Percentiles rank a stretch among this genome's conserved stretches.
phyloP scores from a whole-genome alignment of 495 filamentous ascomycete genomes.

The Tricharina praecox region DNA sequence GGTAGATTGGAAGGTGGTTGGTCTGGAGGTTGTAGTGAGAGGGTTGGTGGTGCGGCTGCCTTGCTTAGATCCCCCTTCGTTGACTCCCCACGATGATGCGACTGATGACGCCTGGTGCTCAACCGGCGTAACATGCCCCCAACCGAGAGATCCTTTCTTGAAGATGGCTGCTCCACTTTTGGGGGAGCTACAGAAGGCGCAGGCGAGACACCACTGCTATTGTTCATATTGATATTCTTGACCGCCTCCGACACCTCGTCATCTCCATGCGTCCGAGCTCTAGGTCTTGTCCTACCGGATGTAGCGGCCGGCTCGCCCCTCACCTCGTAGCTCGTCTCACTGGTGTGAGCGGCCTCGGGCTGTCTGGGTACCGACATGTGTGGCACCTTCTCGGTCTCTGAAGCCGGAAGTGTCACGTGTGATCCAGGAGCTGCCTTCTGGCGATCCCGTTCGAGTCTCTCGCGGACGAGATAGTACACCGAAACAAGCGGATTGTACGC shows the following conservation, averaged over 20 bases:
- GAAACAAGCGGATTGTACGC: constrained; percentile 86
- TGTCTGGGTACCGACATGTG: constrained; percentile 19
- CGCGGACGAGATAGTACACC: constrained; percentile 86
- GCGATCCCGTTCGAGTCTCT: constrained; percentile 77
- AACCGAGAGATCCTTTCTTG: constrained; percentile 76
- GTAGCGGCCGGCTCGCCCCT: constrained; percentile 56
- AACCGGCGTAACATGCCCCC: constrained; percentile 76
- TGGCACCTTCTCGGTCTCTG: constrained; percentile 17
- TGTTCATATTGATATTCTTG: constrained; percentile 52
- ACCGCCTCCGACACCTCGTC: constrained; percentile 67
- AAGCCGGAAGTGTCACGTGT: constrained; percentile 14
- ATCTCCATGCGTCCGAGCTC: constrained; percentile 87
- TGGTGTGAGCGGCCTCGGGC: constrained; percentile 84
- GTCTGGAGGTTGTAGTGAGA: constrained; percentile 30
- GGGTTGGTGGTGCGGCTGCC: constrained; percentile 15
- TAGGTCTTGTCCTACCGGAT: constrained; percentile 60
- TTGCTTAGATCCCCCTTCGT: constrained; percentile 28
- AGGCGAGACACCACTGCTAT: too few relatives aligned
- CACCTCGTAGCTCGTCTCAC: constrained; percentile 62
- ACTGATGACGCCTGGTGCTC: constrained; percentile 62
- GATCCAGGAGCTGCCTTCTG: constrained; percentile 12
- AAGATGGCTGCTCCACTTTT: constrained; percentile 38
- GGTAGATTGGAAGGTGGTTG: constrained; percentile 53
- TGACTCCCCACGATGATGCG: constrained; percentile 30
- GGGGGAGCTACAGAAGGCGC: constrained; percentile 37